Evolutionary conservation across 306 rosid species (phyloP).

Genomic region (Cicer yamashitae): DNA sequence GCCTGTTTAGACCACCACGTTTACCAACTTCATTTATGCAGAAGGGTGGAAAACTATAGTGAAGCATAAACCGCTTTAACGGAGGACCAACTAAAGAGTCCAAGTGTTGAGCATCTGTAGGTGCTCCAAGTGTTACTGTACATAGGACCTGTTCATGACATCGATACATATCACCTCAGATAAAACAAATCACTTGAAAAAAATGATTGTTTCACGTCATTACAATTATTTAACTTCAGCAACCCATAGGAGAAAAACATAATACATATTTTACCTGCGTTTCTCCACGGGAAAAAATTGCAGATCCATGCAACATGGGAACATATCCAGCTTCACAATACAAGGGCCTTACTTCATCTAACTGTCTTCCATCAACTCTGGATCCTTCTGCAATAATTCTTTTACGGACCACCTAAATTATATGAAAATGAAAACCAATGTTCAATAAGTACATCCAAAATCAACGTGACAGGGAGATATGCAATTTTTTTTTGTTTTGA

Average conservation of each 20-base stretch:
- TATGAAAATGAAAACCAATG: conserved; percentile 40
- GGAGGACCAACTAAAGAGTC: conserved; percentile 90
- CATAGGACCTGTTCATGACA: conserved; percentile 75
- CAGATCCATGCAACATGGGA: conserved; percentile 82
- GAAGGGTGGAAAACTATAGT: conserved; percentile 95
- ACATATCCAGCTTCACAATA: conserved; percentile 82
- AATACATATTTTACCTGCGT: conserved; percentile 70
- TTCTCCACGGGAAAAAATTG: conserved; percentile 89
- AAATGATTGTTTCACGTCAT: background rate
- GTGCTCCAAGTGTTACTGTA: conserved; percentile 96
- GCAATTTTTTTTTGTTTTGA: conserved; percentile 13
- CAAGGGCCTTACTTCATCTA: conserved; percentile 97
- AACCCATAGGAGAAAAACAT: conserved; percentile 34
- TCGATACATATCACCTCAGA: conserved; percentile 38
- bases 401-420: conserved; percentile 79
- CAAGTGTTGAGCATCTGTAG: conserved; percentile 89
- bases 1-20: conserved; percentile 89
- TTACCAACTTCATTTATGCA: conserved; percentile 93
- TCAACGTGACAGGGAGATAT: conserved; percentile 22
- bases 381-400: conserved; percentile 82
- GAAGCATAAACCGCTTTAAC: conserved; percentile 95
- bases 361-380: conserved; percentile 87
- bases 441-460: conserved; percentile 34
- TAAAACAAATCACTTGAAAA: conserved; percentile 34
- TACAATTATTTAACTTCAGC: conserved; percentile 21